These are phyloP conservation scores for Kalmanozyma brasiliensis DNA, from an alignment of 1,284 basidiomycete genomes.

Conservation along the genomic window DNA sequence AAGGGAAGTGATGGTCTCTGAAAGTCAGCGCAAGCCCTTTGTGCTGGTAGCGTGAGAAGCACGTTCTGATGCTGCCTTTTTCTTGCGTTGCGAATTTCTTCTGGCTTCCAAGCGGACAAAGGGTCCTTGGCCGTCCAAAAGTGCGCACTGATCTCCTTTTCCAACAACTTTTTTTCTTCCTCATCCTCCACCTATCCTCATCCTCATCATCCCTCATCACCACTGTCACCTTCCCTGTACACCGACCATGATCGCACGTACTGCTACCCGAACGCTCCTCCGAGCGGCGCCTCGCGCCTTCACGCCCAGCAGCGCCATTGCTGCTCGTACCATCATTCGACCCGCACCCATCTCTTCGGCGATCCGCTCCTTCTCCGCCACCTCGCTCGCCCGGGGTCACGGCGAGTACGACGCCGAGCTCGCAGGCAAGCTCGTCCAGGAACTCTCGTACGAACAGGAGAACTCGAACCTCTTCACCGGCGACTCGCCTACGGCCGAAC, in stretches of 20 bases:
- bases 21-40: no score
- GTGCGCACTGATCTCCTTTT: conserved; percentile 18
- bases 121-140: not conserved
- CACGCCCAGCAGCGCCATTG: not conserved
- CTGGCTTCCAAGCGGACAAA: conserved; percentile 16
- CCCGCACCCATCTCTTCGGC: not conserved
- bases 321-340: conserved; percentile 11
- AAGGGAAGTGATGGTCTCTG: no score
- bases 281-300: conserved; percentile 4
- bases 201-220: conserved; percentile 5
- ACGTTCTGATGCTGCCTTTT: no score
- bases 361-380: conserved; percentile 20
- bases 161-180: not conserved
- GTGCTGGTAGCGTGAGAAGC: no score
- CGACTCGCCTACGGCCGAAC: conserved; percentile 69
- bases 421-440: conserved; percentile 80
- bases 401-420: conserved; percentile 78
- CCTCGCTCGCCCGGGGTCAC: conserved; percentile 10
- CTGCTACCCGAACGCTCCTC: conserved; percentile 16
- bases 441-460: conserved; percentile 86
- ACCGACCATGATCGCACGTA: conserved; percentile 29
- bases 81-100: conserved; percentile 7
- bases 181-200: conserved; percentile 15
- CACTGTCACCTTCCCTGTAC: not conserved
- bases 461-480: conserved; percentile 47